Evolutionary conservation across 2,329 filamentous ascomycete genomes (phyloP), one percentile per base, ranked within the genome.

Genomic region (Colletotrichum lini): DNA sequence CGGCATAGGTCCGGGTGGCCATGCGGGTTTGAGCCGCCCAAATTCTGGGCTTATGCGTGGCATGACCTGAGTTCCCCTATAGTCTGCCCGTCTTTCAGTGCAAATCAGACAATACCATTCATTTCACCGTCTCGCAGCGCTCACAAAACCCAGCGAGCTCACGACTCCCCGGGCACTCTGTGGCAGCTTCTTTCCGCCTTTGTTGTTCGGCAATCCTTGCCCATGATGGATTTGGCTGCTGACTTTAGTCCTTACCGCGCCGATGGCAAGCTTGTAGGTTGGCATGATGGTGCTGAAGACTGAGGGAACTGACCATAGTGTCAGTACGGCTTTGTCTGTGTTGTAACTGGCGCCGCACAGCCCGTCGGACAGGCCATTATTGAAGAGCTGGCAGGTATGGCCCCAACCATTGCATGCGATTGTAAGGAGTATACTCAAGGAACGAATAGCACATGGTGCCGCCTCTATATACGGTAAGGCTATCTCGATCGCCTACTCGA

Each of bases 301-400:
- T 18, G 40, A 16, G 16, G 38, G 23, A 54, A 40, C 45, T 72
- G 47, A 57, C 67, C n/a, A 40, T 23, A 35, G n/a, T 13, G 18
- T 49, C 73, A 89, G 85, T 89, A 91, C 78, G 90, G 90, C 53
- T 91, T 91, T 74, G 87, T 91, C 23, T 91, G 90, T 74, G 86
- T 92, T 16, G 89, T 92, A 6, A 91, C 89, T 0, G 89, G 89
- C 16, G 88, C 89, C 30, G 87, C 87, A 1, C 88, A 90, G 75
- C 87, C 89, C 2, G 84, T 92, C 16, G 90, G 90, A 10, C 84
- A 84, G 74, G 89, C 89, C 35, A 90, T 91, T 66, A 85, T 89
- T 21, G 79, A 83, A 52, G 90, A 92, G 76, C 81, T 91, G 49
- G 90, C 89, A 73, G 85, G 88, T 88, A 74, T 42, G 73, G 61